Base-by-base conservation (phyloP, 345 rosid species). In the Jatropha curcas region DNA sequence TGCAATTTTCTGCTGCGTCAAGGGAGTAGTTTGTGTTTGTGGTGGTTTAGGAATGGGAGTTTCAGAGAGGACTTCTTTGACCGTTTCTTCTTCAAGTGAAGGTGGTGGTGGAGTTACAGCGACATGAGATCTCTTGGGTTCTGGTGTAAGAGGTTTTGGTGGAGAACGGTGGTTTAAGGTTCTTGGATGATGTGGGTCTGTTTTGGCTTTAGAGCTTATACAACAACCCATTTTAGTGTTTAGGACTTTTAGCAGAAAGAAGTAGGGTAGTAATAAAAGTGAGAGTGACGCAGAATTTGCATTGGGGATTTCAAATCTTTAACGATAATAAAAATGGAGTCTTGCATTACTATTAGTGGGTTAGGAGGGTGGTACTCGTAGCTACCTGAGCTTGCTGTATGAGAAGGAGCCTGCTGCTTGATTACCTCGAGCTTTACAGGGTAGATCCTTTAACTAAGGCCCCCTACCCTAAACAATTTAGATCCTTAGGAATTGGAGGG, bases 21-120 rank as follows among this genome's bases (percentile, higher is more conserved):
- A 22, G 60, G 28, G n/a, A 6, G 65, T 0, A 16, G 16, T 1
- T 19, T 35, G n/a, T n/a, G n/a, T 11, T n/a, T 4, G 43, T 0
- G 64, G 73, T 24, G 77, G 56, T 59, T 55, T 69, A 5, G 77
- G 59, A 64, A 76, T 57, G 62, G 81, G 82, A 7, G 83, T 84
- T 72, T 88, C 90, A 0, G 93, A 87, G 39, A 86, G 86, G 14
- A 90, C 89, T 82, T 92, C 92, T 73, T 89, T 88, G 2, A 90
- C 92, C 10, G 84, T 75, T 78, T 90, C 97, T 85, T 88, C 90
- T 69, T 88, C 97, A 12, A 80, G 71, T 19, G 76, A 43, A 33
- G 82, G 73, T 27, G 81, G 73, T 4, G 82, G 63, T 33, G 58
- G 41, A 63, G 67, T n/a, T 68, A 34, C 39, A 65, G 27, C 39